phyloP scores from a whole-genome alignment of 306 rosid species.

The Pterocarpus santalinus region DNA sequence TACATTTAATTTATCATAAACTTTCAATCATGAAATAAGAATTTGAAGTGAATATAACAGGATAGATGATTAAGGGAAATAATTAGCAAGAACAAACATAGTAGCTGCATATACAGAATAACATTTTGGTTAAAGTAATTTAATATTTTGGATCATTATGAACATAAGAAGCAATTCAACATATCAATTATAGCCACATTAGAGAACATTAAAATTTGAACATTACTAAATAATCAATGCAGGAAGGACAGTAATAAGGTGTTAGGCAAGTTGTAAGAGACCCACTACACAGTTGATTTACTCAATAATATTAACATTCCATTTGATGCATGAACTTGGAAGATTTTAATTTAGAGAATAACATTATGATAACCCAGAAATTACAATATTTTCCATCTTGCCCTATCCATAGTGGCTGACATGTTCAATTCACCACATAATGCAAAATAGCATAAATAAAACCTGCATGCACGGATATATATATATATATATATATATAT shows the following conservation, averaged over 20 bases:
- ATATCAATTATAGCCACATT: slow-evolving; percentile 29
- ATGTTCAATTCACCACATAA: slow-evolving; percentile 36
- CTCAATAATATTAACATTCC: slow-evolving; percentile 13
- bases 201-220: neutral
- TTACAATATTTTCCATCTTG: neutral
- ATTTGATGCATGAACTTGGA: slow-evolving; percentile 30
- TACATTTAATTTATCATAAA: slow-evolving; percentile 4
- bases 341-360: slow-evolving; percentile 22
- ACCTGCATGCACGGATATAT: neutral
- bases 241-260: slow-evolving; percentile 30
- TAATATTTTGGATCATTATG: slow-evolving; percentile 15
- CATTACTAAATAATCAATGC: slow-evolving; percentile 21
- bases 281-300: neutral
- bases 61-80: neutral
- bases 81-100: neutral
- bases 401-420: neutral
- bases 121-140: slow-evolving; percentile 27
- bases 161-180: slow-evolving; percentile 19
- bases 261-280: slow-evolving; percentile 27
- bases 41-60: neutral
- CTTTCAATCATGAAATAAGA: slow-evolving; percentile 20
- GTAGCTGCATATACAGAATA: slow-evolving; percentile 18
- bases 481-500: too few species aligned
- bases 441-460: slow-evolving; percentile 25
- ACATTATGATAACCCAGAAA: slow-evolving; percentile 13